Evolutionary conservation across 2,329 filamentous ascomycete species (phyloP).

Genomic region (Fusarium euwallaceae): DNA sequence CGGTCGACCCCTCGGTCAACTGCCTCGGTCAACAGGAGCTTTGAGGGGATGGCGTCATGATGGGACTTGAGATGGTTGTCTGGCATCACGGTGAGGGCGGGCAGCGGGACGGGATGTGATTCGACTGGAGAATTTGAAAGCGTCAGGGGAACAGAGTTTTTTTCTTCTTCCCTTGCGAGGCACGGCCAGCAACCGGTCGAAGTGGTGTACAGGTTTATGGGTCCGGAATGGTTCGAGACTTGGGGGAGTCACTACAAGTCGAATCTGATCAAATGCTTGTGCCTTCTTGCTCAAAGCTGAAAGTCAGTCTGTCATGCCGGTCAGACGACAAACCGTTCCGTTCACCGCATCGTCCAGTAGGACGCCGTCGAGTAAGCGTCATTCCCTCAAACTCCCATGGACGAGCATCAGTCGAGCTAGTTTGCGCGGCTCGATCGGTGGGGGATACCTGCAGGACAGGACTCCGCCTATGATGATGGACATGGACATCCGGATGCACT

Average conservation of each 20-base stretch:
- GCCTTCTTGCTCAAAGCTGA: neutral
- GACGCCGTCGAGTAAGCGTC: conserved; percentile 48
- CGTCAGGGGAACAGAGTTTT: conserved; percentile 32
- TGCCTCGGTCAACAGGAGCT: conserved; percentile 27
- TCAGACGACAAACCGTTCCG: conserved; percentile 34
- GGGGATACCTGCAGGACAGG: conserved; percentile 42
- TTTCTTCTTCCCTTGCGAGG: neutral
- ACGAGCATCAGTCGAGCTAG: conserved; percentile 26
- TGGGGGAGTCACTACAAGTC: neutral
- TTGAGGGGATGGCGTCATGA: conserved; percentile 44
- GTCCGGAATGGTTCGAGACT: conserved; percentile 8
- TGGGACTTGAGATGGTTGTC: conserved; percentile 27
- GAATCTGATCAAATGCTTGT: neutral
- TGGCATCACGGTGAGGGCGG: conserved; percentile 36
- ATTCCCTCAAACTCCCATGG: conserved; percentile 45
- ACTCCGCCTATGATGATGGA: conserved; percentile 41
- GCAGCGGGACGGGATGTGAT: conserved; percentile 34
- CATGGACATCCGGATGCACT: conserved; percentile 26
- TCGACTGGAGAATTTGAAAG: conserved; percentile 31
- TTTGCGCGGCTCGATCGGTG: conserved; percentile 43
- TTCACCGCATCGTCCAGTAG: conserved; percentile 41
- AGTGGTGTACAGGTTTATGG: neutral
- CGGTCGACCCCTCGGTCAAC: conserved; percentile 9
- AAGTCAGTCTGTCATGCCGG: neutral
- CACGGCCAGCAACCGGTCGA: neutral